Evolutionary conservation across 441 rosid genomes (phyloP), one percentile per base, ranked within the genome.

Genomic region (Geranium incanum): DNA sequence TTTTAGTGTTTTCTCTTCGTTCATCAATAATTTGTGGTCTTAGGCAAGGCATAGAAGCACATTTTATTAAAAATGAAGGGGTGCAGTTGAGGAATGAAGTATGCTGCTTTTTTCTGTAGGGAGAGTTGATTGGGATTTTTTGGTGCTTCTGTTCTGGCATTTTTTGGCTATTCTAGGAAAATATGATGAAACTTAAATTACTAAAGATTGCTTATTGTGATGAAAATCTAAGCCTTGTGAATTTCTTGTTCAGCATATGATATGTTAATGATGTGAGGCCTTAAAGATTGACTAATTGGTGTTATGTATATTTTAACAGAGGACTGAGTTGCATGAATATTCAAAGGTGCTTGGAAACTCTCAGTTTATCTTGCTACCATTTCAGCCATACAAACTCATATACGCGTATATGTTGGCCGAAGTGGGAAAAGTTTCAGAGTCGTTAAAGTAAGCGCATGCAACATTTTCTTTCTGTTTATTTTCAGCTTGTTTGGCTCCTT

Each of bases 341-440:
- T 82, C 97, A 3, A 91, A 85, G 85, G 85, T 87, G 77, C 87
- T 86, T 41, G 97, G 97, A 28, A 91, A 91, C 80, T 81, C 97
- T 75, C 97, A 91, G 83, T 89, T 79, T 75, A 80, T 82, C 71
- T 77, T 89, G 77, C 85, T 78, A 67, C 89, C 91, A 0, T 87
- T 90, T 84, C 96, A 88, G 81, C 94, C 95, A 23, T 91, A 91
- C 74, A 91, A 88, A 79, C 81, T 88, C 70, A 55, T 91, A 66
- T 89, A 91, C 81, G 97, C 94, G 11, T 66, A 85, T 82, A 91
- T 91, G 97, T 81, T 91, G 70, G 89, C 89, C 68, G 96, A 90
- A 85, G 88, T 90, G 48, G 96, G 96, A 70, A 90, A 78, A 80
- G 79, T 90, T 78, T 84, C 94, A 6, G 94, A 90, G 72, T 87